phyloP scores from a whole-genome alignment of 164 flowering plant species.

The Nymphaea colorata region DNA sequence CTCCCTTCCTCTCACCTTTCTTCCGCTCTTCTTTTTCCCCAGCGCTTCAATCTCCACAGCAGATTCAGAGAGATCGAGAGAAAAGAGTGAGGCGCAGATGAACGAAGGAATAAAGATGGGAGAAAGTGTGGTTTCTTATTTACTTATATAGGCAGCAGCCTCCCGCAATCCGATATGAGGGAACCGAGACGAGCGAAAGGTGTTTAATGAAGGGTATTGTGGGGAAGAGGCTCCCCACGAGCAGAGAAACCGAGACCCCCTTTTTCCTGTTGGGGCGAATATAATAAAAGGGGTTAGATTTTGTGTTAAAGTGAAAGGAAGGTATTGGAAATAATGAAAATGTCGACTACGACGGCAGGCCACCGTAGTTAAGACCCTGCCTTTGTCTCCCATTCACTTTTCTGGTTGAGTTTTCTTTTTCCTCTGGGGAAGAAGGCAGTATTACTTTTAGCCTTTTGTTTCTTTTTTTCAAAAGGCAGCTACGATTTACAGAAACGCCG shows the following conservation, averaged over 20 bases:
- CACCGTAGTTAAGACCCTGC: not conserved
- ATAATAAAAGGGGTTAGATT: not conserved
- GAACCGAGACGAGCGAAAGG: not conserved
- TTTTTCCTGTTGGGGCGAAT: not conserved
- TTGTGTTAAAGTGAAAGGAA: not conserved
- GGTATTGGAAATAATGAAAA: not conserved
- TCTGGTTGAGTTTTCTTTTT: too few relatives aligned
- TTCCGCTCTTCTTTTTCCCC: not conserved
- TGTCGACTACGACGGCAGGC: not conserved
- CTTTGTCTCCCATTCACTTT: not conserved
- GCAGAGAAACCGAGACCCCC: not conserved
- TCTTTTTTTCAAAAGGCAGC: not conserved
- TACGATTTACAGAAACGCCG: not conserved
- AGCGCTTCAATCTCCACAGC: not conserved
- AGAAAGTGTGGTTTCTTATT: not conserved
- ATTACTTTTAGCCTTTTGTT: too few relatives aligned
- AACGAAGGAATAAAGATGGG: constrained; percentile 8
- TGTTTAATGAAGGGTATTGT: not conserved
- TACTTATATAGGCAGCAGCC: not conserved
- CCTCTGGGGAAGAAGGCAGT: not conserved
- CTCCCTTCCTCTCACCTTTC: not conserved
- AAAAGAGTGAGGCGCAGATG: not conserved
- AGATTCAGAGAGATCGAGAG: not conserved
- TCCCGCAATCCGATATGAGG: not conserved
- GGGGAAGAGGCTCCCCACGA: not conserved